Conservation (phyloP, 441 rosid genomes). For the Kokia cookei region DNA sequence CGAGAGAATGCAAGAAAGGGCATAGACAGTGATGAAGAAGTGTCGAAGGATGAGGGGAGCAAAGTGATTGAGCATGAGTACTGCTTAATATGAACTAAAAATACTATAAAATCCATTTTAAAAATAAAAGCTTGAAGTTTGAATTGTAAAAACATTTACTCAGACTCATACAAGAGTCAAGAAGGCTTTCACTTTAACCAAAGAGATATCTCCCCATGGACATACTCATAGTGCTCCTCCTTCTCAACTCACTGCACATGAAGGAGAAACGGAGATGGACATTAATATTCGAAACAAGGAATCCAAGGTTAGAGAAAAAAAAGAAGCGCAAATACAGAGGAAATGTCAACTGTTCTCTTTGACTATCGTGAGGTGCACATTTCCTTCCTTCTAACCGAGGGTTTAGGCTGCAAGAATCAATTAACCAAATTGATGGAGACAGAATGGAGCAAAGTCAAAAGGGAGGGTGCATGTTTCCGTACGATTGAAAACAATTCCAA, state of each 20-base stretch:
- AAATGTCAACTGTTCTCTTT: too few relatives aligned
- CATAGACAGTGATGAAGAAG: not conserved
- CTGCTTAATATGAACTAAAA: not conserved
- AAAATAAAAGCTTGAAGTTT: not conserved
- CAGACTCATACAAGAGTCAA: not conserved
- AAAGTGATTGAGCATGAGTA: not conserved
- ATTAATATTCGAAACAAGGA: constrained; percentile 4
- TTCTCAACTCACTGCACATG: constrained; percentile 4
- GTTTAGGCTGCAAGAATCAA: too few relatives aligned
- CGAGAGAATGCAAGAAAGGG: not conserved
- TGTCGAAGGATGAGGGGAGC: not conserved
- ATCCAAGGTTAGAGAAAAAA: constrained; percentile 10
- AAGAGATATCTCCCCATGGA: not conserved
- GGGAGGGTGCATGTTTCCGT: too few relatives aligned
- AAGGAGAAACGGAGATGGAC: not conserved
- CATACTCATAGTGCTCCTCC: constrained; percentile 12
- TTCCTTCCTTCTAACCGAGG: too few relatives aligned
- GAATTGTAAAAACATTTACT: not conserved
- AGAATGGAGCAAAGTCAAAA: too few relatives aligned
- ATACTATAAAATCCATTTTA: not conserved
- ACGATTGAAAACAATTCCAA: not conserved
- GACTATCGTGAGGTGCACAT: too few relatives aligned
- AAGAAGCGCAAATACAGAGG: not conserved
- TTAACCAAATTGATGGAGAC: too few relatives aligned
- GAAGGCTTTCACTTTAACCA: not conserved